A percentile compares a stretch with the other conserved stretches of the same genome.
These are phyloP conservation scores for Stephanodiscus minutulus DNA, from an alignment of 108 stramenopile species.

Conservation along the genomic window DNA sequence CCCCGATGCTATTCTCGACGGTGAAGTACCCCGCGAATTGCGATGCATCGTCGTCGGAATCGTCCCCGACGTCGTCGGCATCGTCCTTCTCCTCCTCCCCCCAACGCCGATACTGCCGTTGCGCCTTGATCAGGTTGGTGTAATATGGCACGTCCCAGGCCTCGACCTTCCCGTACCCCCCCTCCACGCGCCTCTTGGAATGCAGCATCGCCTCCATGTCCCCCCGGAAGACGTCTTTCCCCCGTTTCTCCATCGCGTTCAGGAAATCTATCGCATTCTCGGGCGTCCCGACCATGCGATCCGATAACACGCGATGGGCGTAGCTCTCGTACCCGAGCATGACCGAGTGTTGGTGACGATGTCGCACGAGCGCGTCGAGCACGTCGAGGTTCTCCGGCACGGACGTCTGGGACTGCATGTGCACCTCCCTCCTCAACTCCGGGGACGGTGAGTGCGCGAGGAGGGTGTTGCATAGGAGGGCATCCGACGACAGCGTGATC, in stretches of 20 bases:
- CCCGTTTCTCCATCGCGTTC: slow-evolving; percentile 43
- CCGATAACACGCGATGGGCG: slow-evolving; percentile 70
- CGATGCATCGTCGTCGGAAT: slow-evolving; percentile 10
- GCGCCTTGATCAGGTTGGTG: slow-evolving; percentile 62
- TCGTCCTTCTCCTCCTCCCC: slow-evolving; percentile 50
- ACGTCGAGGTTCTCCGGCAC: slow-evolving; percentile 77
- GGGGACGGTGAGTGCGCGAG: slow-evolving; percentile 60
- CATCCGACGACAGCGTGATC: slow-evolving; percentile 49
- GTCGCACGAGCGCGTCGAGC: slow-evolving; percentile 65
- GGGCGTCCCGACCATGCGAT: slow-evolving; percentile 75
- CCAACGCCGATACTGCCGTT: slow-evolving; percentile 37
- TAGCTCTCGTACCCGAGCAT: slow-evolving; percentile 75
- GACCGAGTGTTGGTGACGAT: slow-evolving; percentile 67
- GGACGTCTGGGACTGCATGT: slow-evolving; percentile 66
- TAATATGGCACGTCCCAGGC: slow-evolving; percentile 92
- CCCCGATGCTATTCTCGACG: slow-evolving; percentile 70
- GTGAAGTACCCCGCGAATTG: slow-evolving; percentile 67
- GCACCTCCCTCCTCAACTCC: slow-evolving; percentile 69
- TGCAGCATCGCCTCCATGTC: slow-evolving; percentile 63
- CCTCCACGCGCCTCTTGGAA: slow-evolving; percentile 72
- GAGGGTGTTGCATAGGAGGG: slow-evolving; percentile 72
- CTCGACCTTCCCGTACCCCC: slow-evolving; percentile 49
- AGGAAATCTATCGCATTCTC: slow-evolving; percentile 60
- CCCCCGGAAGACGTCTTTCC: slow-evolving; percentile 34
- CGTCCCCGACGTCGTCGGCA: slow-evolving; percentile 1